A percentile compares a stretch with the other conserved stretches of the same genome.
Conservation (phyloP, 1,139 yeast genomes). For the Debaryomycetaceae sp. region DNA sequence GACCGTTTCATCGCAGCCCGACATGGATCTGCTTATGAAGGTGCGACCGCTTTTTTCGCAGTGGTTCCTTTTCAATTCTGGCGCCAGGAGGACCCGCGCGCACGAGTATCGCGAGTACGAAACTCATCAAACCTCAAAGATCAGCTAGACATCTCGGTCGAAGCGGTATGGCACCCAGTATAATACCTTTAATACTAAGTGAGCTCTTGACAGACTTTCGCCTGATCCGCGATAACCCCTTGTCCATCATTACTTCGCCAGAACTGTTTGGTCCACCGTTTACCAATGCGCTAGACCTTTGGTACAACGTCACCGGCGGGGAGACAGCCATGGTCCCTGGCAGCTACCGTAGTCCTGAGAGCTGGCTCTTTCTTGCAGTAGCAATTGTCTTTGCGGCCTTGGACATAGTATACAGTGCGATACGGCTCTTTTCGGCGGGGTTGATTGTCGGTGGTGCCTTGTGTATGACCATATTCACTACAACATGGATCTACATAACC, state of each 20-base stretch:
- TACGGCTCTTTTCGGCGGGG: constrained; percentile 16
- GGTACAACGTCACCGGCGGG: constrained; percentile 12
- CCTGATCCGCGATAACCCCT: constrained; percentile 13
- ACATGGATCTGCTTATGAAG: too few relatives aligned
- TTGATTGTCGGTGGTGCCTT: constrained; percentile 13
- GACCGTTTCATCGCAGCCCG: too few relatives aligned
- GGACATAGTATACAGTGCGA: constrained; percentile 18
- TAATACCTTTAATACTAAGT: too few relatives aligned
- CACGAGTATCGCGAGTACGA: too few relatives aligned
- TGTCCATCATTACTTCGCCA: constrained; percentile 20
- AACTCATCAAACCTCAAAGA: too few relatives aligned
- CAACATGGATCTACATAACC: constrained; percentile 9
- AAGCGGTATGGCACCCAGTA: too few relatives aligned
- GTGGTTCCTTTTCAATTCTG: too few relatives aligned
- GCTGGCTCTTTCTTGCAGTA: constrained; percentile 9
- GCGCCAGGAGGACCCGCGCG: too few relatives aligned
- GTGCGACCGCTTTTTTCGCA: too few relatives aligned
- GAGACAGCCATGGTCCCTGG: constrained; percentile 1
- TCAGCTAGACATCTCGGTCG: too few relatives aligned
- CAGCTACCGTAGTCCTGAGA: constrained; percentile 1
- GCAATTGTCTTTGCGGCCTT: constrained; percentile 15
- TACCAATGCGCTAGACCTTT: constrained; percentile 16
- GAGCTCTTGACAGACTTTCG: constrained; percentile 3
- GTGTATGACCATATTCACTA: constrained; percentile 10
- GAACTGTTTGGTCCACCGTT: constrained; percentile 29